Evolutionary conservation across 2,329 filamentous ascomycete genomes (phyloP).

Genomic region (Fusarium sp.): DNA sequence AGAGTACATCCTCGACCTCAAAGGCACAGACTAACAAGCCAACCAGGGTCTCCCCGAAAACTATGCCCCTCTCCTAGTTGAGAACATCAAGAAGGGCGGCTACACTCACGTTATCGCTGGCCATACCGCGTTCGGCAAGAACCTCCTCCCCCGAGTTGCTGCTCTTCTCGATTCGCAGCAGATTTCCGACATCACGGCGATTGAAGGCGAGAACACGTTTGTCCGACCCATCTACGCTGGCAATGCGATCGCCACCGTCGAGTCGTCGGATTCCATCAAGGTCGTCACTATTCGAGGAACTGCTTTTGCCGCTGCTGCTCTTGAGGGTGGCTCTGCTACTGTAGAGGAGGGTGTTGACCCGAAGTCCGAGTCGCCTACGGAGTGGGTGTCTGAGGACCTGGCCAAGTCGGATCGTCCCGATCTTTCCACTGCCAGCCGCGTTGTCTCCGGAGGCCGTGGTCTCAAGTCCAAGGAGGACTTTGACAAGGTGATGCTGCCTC

Average conservation of each 20-base stretch:
- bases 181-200: constrained; percentile 88
- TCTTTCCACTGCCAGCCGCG: constrained; percentile 86
- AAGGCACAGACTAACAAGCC: constrained; percentile 20
- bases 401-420: constrained; percentile 95
- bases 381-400: constrained; percentile 95
- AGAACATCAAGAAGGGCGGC: constrained; percentile 96
- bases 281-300: constrained; percentile 93
- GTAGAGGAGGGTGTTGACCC: constrained; percentile 88
- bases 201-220: constrained; percentile 94
- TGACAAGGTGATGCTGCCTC: constrained; percentile 88
- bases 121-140: constrained; percentile 97
- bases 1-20: background rate
- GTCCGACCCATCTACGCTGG: constrained; percentile 97
- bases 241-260: constrained; percentile 95
- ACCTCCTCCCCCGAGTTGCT: constrained; percentile 88
- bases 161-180: constrained; percentile 93
- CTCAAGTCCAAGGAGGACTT: constrained; percentile 99
- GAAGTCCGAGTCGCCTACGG: constrained; percentile 77
- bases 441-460: constrained; percentile 93
- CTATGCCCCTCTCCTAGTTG: constrained; percentile 90
- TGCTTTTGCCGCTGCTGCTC: constrained; percentile 82
- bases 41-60: constrained; percentile 88
- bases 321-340: constrained; percentile 78
- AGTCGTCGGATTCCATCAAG: constrained; percentile 88
- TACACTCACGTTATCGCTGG: constrained; percentile 93